Evolutionary conservation across 176 grass and related monocot genomes (phyloP), one percentile per base, ranked within the genome.

Genomic region (Oryza meridionalis): DNA sequence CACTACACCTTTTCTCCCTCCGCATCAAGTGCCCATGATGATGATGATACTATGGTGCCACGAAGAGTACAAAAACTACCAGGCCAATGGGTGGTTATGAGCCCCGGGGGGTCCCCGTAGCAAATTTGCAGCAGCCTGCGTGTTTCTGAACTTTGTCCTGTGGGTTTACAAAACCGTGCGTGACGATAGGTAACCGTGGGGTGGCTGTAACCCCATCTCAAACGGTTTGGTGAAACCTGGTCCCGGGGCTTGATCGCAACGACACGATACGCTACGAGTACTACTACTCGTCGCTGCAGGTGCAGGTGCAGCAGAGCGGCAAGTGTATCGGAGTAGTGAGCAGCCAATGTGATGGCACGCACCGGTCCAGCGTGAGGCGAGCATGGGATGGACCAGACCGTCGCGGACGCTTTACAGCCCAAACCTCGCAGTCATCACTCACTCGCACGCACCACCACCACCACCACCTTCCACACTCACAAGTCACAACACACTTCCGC

Each of bases 401-500:
- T 43, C 44, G 0, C 55, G 0, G 0, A 8, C 33, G 45, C 88
- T 90, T 82, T 90, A 86, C 88, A 86, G 83, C 83, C 67, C 75
- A 50, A 69, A 77, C 83, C 76, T 58, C 33, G 83, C 72, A 10
- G 58, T 42, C 66, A 90, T 86, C 73, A 66, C 83, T 81, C 37
- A 35, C 9, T 8, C 84, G 70, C 85, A 65, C 75, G 67, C 65
- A 64, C 46, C 46, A 45, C 68, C 4, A 50, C 29, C 46, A 45
- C 68, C 4, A 50, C n/a, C n/a, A n/a, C 66, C 31, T 7, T 3
- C 66, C 66, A 68, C 65, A 44, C 50, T 43, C 73, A 11, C 14
- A 40, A 44, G 38, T 43, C 73, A 11, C 14, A 40, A 40, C 66
- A 49, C 73, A 53, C 86, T 42, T 13, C 5, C 9, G 24, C 69